Percentiles rank a stretch among this genome's conserved stretches.
phyloP scores from a whole-genome alignment of 305 asterid species.

The Rubia balearica region DNA sequence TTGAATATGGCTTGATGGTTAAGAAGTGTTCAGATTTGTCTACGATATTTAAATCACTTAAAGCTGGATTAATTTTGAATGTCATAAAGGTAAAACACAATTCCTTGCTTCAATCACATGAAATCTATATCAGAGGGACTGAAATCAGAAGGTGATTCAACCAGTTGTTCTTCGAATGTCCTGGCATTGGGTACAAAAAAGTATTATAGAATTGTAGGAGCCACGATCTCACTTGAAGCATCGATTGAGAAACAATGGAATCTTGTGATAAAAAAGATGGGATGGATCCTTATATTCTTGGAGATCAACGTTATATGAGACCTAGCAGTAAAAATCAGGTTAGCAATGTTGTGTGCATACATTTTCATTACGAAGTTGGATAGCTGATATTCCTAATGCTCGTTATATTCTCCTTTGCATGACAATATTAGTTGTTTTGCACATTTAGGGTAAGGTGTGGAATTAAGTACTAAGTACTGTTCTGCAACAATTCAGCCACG shows the following conservation, averaged over 20 bases:
- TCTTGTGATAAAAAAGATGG: constrained; percentile 54
- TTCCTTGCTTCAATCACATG: constrained; percentile 32
- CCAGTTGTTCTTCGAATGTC: constrained; percentile 55
- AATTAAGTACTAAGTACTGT: neutral
- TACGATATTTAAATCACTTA: no score
- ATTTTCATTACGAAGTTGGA: neutral
- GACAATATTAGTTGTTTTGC: neutral
- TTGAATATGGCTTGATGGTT: no score
- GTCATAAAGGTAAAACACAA: no score
- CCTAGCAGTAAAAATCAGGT: constrained; percentile 53
- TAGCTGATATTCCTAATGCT: neutral
- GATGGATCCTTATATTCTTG: constrained; percentile 32
- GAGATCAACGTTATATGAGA: constrained; percentile 58
- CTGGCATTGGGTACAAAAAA: constrained; percentile 55
- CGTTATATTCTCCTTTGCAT: neutral
- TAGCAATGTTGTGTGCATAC: neutral
- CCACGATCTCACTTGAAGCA: constrained; percentile 43
- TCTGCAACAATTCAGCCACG: no score
- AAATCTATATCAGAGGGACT: constrained; percentile 25
- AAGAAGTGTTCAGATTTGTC: no score
- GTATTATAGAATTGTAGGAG: constrained; percentile 74
- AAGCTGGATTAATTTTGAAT: no score
- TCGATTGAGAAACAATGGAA: constrained; percentile 57
- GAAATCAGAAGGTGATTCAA: constrained; percentile 26
- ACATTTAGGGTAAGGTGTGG: neutral